Conservation (phyloP, 441 rosid genomes). For the Monsonia emarginata region DNA sequence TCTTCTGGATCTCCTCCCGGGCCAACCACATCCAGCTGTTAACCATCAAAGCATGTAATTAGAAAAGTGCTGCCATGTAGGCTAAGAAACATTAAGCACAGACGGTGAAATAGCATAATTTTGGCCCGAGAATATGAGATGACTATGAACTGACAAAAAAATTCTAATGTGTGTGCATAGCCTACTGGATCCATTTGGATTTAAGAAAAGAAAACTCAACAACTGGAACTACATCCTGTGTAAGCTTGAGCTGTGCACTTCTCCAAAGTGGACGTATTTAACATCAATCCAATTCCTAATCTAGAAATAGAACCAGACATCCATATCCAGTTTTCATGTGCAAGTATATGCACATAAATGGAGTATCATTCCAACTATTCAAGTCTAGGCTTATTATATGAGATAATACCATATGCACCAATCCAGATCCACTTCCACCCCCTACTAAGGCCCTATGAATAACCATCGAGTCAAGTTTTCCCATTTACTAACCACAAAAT, state of each 20-base stretch:
- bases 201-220: too few relatives aligned
- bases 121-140: background rate
- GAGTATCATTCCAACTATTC: background rate
- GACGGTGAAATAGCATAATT: background rate
- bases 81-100: too few relatives aligned
- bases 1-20: background rate
- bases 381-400: background rate
- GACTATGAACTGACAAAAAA: background rate
- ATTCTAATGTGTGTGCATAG: background rate
- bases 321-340: too few relatives aligned
- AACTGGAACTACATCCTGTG: too few relatives aligned
- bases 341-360: too few relatives aligned
- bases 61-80: background rate
- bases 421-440: too few relatives aligned
- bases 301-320: too few relatives aligned
- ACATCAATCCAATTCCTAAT: too few relatives aligned
- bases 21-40: background rate
- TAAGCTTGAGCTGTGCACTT: too few relatives aligned
- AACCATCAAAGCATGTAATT: background rate
- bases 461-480: background rate
- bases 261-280: too few relatives aligned
- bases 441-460: background rate
- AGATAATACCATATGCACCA: background rate
- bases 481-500: slow-evolving; percentile 58
- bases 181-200: too few relatives aligned